Conservation (phyloP, 2,329 filamentous ascomycete genomes). For the Cordyceps cateniannulata region DNA sequence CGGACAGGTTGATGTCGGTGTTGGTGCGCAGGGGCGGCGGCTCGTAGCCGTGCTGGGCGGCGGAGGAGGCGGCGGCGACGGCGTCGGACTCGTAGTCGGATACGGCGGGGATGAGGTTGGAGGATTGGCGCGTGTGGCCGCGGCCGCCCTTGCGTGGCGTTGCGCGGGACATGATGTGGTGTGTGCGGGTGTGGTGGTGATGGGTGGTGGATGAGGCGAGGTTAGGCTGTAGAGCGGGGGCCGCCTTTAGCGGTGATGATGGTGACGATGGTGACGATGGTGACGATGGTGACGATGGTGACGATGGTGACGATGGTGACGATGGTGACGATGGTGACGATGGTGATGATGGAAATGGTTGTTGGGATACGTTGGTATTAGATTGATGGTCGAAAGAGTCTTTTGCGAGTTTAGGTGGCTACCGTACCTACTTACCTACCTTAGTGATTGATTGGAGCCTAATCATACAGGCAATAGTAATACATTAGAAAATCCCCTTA, state of each 20-base stretch:
- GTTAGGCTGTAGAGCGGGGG: neutral
- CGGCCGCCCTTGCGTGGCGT: constrained; percentile 32
- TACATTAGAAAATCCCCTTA: no score
- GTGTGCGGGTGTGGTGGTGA: neutral
- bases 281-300: no score
- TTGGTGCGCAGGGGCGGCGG: constrained; percentile 60
- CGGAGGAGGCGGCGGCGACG: constrained; percentile 18
- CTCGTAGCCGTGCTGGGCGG: constrained; percentile 26
- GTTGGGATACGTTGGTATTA: neutral
- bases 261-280: neutral
- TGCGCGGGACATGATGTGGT: constrained; percentile 35
- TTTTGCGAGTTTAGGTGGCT: no score
- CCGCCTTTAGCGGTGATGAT: neutral
- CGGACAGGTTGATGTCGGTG: constrained; percentile 79
- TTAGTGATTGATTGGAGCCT: no score
- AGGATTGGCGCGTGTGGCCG: constrained; percentile 35
- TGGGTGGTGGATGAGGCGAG: neutral
- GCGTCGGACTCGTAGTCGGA: constrained; percentile 65
- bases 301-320: no score
- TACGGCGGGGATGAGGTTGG: constrained; percentile 32
- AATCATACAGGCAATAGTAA: no score
- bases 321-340: no score
- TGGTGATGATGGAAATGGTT: no score
- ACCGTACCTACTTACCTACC: no score
- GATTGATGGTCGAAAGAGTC: neutral